Conservation (phyloP, 331 rosid genomes). For the Erythrophleum ivorense region DNA sequence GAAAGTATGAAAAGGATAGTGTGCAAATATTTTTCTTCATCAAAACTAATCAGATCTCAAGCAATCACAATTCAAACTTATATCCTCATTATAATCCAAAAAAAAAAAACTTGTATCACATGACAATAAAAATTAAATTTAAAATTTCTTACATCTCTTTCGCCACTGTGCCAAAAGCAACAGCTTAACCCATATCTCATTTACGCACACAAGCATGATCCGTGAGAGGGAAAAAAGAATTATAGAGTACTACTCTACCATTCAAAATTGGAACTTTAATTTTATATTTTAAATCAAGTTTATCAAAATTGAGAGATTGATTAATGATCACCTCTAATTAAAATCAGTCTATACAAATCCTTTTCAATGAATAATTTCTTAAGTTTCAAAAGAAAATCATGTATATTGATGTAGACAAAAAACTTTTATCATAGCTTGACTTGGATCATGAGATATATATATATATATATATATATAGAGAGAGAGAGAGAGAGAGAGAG, state of each 20-base stretch:
- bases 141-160: not conserved
- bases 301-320: no score
- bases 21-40: not conserved
- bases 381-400: not conserved
- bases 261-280: not conserved
- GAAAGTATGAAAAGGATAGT: not conserved
- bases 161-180: not conserved
- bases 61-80: no score
- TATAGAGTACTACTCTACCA: not conserved
- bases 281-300: not conserved
- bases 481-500: no score
- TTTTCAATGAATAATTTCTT: no score
- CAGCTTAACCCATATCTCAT: constrained; percentile 4
- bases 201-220: not conserved
- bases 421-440: not conserved
- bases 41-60: no score
- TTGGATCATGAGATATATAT: not conserved
- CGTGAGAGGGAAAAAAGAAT: not conserved
- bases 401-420: not conserved
- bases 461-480: no score
- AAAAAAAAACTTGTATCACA: not conserved
- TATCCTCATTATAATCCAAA: no score
- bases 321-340: not conserved
- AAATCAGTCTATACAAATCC: not conserved
- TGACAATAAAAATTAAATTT: not conserved